These are phyloP conservation scores for Leccinellum albellum DNA, from an alignment of 768 basidiomycete species.

Conservation along the genomic window DNA sequence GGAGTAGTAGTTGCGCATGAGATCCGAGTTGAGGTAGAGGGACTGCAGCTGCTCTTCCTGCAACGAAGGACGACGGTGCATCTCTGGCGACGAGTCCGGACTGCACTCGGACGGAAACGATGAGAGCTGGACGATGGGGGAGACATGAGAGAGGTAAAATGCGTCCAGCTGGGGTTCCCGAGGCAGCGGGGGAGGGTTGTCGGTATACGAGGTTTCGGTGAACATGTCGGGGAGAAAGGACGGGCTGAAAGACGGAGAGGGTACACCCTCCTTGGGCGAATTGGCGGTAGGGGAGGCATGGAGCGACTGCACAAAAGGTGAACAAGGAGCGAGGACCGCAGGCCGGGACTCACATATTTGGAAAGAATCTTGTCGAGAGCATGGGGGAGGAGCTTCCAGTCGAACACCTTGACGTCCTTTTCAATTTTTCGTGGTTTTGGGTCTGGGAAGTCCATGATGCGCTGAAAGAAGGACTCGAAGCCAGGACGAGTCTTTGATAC, in stretches of 20 bases:
- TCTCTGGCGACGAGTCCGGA: conserved; percentile 11
- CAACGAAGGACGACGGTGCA: conserved; percentile 12
- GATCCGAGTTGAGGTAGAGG: conserved; percentile 21
- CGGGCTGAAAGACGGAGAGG: conserved; percentile 31
- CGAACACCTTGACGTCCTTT: conserved; percentile 90
- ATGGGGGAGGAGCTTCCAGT: conserved; percentile 66
- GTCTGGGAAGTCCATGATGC: conserved; percentile 93
- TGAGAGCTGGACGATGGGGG: conserved; percentile 16
- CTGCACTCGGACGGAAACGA: conserved; percentile 17
- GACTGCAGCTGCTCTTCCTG: conserved; percentile 22
- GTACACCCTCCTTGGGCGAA: conserved; percentile 13
- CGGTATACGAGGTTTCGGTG: conserved; percentile 3
- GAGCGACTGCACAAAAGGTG: conserved; percentile 38
- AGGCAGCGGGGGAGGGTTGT: conserved; percentile 4
- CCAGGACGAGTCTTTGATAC: conserved; percentile 82
- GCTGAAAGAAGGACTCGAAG: conserved; percentile 85
- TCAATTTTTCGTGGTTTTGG: conserved; percentile 97
- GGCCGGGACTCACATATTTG: conserved; percentile 64
- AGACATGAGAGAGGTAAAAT: conserved; percentile 18
- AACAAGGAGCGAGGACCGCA: not conserved
- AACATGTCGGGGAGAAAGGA: conserved; percentile 16
- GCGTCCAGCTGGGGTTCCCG: conserved; percentile 16
- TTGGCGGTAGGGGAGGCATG: conserved; percentile 39
- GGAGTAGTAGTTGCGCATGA: conserved; percentile 21
- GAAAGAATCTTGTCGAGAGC: conserved; percentile 77